Evolutionary conservation across 148 eudicot genomes (phyloP).

Genomic region (Rhododendron ferrugineum): DNA sequence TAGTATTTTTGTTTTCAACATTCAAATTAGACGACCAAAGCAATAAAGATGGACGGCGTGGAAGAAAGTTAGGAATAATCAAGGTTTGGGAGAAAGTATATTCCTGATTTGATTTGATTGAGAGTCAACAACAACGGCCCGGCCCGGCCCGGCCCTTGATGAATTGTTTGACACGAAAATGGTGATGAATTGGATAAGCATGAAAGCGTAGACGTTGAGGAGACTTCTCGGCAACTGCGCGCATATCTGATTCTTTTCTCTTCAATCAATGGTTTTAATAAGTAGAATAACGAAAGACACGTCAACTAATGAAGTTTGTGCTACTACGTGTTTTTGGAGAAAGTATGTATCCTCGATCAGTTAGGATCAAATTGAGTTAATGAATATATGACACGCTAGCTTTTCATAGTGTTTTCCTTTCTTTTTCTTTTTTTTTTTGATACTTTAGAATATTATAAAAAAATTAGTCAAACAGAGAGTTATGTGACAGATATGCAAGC

Average conservation of each 20-base stretch:
- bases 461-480: too few relatives aligned
- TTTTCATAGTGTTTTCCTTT: too few relatives aligned
- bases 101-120: not conserved
- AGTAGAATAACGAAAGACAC: not conserved
- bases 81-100: slow-evolving; percentile 3
- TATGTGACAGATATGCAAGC: too few relatives aligned
- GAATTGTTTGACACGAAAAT: slow-evolving; percentile 37
- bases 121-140: slow-evolving; percentile 37
- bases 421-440: too few relatives aligned
- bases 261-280: not conserved
- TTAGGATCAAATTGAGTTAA: too few relatives aligned
- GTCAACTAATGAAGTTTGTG: not conserved
- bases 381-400: too few relatives aligned
- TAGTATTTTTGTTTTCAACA: not conserved
- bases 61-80: slow-evolving; percentile 1
- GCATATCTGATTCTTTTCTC: slow-evolving; percentile 4
- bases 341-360: too few relatives aligned
- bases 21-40: not conserved
- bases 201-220: slow-evolving; percentile 14
- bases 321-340: not conserved
- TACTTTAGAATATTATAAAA: too few relatives aligned
- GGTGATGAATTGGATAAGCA: slow-evolving; percentile 7
- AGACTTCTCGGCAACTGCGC: slow-evolving; percentile 20
- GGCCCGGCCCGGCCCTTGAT: not conserved
- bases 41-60: not conserved